Conservation (phyloP, 495 filamentous ascomycete genomes). For the Rostrohypoxylon terebratum region DNA sequence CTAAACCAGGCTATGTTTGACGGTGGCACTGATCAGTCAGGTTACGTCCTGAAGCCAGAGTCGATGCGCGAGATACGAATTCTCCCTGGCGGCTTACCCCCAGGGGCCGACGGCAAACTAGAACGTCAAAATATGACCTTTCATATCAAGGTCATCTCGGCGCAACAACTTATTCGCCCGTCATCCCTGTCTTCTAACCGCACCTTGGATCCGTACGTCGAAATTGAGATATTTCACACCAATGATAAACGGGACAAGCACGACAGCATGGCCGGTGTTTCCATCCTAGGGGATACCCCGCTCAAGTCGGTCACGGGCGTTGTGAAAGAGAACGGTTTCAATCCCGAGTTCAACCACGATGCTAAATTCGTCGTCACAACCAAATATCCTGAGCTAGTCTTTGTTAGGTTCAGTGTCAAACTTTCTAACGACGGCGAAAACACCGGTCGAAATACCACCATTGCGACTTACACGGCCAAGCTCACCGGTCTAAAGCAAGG, state of each 20-base stretch:
- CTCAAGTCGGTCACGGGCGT: constrained; percentile 82
- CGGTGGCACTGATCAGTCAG: constrained; percentile 85
- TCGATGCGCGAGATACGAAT: constrained; percentile 74
- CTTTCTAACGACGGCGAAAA: constrained; percentile 77
- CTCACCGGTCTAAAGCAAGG: constrained; percentile 89
- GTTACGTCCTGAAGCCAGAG: constrained; percentile 93
- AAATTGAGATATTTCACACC: constrained; percentile 92
- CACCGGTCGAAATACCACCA: constrained; percentile 66
- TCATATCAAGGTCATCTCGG: constrained; percentile 88
- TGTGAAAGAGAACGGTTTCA: constrained; percentile 88
- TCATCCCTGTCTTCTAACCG: constrained; percentile 74
- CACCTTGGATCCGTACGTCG: constrained; percentile 89
- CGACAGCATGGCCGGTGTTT: constrained; percentile 58
- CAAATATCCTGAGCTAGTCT: constrained; percentile 91
- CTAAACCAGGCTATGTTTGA: constrained; percentile 98
- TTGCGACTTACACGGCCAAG: constrained; percentile 93
- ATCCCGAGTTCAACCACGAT: constrained; percentile 79
- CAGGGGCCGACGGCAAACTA: constrained; percentile 63
- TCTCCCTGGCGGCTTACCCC: constrained; percentile 59
- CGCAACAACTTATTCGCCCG: constrained; percentile 91
- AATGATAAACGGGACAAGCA: constrained; percentile 80
- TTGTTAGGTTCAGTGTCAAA: constrained; percentile 92
- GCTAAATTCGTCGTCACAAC: constrained; percentile 84
- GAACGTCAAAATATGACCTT: constrained; percentile 84
- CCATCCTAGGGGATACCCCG: constrained; percentile 69